Evolutionary conservation across 805 yeast species (phyloP), one percentile per base, ranked within the genome.

Genomic region (Clavispora vitiphila): DNA sequence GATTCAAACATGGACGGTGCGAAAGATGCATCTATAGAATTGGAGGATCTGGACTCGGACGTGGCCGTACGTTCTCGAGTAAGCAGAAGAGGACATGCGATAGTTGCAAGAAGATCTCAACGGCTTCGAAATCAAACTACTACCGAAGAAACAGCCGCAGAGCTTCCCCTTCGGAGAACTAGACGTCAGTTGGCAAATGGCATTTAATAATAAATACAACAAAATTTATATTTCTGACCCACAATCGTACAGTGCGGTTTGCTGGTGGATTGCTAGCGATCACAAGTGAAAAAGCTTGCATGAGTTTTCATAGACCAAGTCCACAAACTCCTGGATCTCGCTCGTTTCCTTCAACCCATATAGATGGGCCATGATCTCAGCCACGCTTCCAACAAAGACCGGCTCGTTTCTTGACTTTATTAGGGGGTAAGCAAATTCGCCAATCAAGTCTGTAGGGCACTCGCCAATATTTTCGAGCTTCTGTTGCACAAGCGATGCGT

Each of bases 321-420:
- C 75, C 29, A 69, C 46, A 27, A 68, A 65, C 1, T 54, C 41
- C 37, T 60, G 61, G 7, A 62, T 50, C 29, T 68, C 67, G 23
- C 49, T 37, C 5, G 57, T 63, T 2, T 52, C 56, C 15, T 47
- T 48, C 5, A 64, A 40, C 0, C 60, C 65, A 42, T 67, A 61
- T 18, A 69, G 43, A 24, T 47, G 52, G 25, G 67, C 56, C 58
- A 69, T 50, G 21, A 69, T 58, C 55, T 74, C 78, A 1, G 95
- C 97, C 0, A 89, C 89, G 42, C 80, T 78, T 3, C 88, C 87
- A 40, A 93, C 79, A 34, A 78, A 74, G 38, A 95, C 89, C 0
- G 99, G 99, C 61, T 93, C 99, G 60, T 93, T 89, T 56, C 99
- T 73, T 0, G 91, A 83, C 49, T 84, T 84, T 34, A 93, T 76